Base-by-base conservation (phyloP, 1,284 basidiomycete genomes). In the Mrakiaceae sp. region DNA sequence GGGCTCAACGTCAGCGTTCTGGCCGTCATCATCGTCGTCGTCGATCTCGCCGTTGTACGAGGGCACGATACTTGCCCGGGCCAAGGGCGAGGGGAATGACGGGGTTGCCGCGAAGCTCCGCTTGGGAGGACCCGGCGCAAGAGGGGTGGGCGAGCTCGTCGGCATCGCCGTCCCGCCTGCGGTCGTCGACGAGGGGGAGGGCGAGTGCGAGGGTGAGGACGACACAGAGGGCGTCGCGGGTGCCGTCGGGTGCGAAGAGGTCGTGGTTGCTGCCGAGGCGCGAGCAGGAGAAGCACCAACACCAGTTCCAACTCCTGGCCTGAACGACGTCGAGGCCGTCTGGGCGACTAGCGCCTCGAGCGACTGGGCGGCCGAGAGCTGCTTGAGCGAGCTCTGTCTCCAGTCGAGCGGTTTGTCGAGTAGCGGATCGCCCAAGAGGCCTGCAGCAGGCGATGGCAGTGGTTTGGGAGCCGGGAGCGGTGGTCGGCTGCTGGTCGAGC, bases 21-120 rank as follows among this genome's bases (percentile, higher is more conserved):
- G 52, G 7, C 44, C 64, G 12, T 60, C 66, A 8, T 64, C 66
- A 5, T 67, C 68, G 27, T 67, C 66, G 11, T 67, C 67, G 58
- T 66, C 60, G 10, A 52, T 60, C 10, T 54, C 49, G 43, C 57
- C 60, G 16, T 47, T 40, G 44, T 48, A 48, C 7, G 62, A 52
- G 9, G 68, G 66, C 2, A 69, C 68, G 54, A 69, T 67, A 5
- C 66, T 67, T 40, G 68, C 64, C 12, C 68, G 56, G 3, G 68
- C 64, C 16, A 76, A 68, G 1, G 75, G 75, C 0, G 74, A 75
- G 4, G 75, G 74, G 64, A 75, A 75, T 0, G 74, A 75, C 2
- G 75, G 75, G 0, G 74, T 75, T 0, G 75, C 72, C 2, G 70
- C 74, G 64, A 75, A 76, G 2, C 69, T 59, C n/a, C 65, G 57